Base-by-base conservation (phyloP, 2,329 filamentous ascomycete species). In the Paramyrothecium sp. region DNA sequence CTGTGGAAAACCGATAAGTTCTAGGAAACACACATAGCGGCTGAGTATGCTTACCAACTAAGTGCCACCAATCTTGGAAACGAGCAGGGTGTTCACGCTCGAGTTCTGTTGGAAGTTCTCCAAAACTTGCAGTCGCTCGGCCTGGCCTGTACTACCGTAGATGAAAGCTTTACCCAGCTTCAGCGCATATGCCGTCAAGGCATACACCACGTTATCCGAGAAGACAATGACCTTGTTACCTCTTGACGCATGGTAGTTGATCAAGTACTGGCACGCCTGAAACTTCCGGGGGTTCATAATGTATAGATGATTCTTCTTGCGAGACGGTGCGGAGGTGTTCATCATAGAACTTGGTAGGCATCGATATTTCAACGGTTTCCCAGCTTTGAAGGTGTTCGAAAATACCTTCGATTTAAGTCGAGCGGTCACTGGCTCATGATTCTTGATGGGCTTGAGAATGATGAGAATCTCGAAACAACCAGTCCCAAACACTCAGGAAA, bases 201-300 rank as follows among this genome's bases (percentile, higher is more conserved):
- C 93, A 68, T 95, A 98, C 44, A 99, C 91, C 44, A 99, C 91
- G 64, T 98, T 97, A 73, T 99, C 95, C 0, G 92, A 97, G 72
- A 98, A 98, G 49, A 99, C 94, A 61, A 98, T 98, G 65, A 98
- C 92, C 75, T 98, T 98, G 78, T 98, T 95, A 33, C 95, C 94
- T 59, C 95, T 86, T 56, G 87, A 88, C 73, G 98, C 94, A 73
- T 99, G 95, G 69, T 96, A 98, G 72, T 98, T 91, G 70, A 99
- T 98, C n/a, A 99, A 82, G 69, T 95, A 98, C 71, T 99, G 94
- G 66, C 92, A 97, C 1, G 94, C 93, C 73, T 98, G 95, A 71
- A 97, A 97, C 74, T 99, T 99, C 63, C 89, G 84, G 1, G 95
- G 95, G 67, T 99, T 99, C 93, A 99, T 98, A 63, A 96, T 96